These are phyloP conservation scores for Typha latifolia DNA, from an alignment of 176 grass and related monocot genomes.

Conservation along the genomic window DNA sequence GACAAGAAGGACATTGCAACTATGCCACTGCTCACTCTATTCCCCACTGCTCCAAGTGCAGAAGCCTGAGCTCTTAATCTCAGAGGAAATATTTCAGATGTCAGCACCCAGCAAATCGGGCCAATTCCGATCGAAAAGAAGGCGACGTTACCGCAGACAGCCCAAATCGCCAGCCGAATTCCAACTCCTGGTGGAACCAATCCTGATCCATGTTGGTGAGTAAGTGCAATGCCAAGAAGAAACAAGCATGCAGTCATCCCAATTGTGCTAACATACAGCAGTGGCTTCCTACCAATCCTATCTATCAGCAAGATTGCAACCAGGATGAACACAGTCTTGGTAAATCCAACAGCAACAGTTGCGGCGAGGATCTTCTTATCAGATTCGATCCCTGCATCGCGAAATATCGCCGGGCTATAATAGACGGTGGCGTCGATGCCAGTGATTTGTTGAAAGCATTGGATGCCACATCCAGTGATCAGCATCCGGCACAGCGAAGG, in stretches of 20 bases:
- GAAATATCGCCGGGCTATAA: slow-evolving; percentile 72
- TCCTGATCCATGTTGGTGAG: slow-evolving; percentile 18
- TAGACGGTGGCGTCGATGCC: slow-evolving; percentile 65
- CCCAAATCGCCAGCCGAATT: slow-evolving; percentile 29
- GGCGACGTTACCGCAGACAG: slow-evolving; percentile 64
- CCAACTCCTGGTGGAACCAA: slow-evolving; percentile 22
- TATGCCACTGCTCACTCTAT: slow-evolving; percentile 56
- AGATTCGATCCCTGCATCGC: slow-evolving; percentile 37
- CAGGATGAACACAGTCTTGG: slow-evolving; percentile 55
- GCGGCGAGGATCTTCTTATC: slow-evolving; percentile 51
- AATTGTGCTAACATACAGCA: slow-evolving; percentile 48
- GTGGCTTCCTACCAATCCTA: slow-evolving; percentile 50
- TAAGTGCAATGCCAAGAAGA: slow-evolving; percentile 33
- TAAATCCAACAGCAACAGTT: slow-evolving; percentile 51
- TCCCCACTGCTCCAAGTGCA: slow-evolving; percentile 32
- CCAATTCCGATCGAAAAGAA: slow-evolving; percentile 80
- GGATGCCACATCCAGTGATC: slow-evolving; percentile 38
- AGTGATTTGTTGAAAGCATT: slow-evolving; percentile 67
- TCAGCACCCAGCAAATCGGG: slow-evolving; percentile 57
- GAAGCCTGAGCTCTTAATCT: slow-evolving; percentile 65
- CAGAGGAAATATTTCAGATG: slow-evolving; percentile 67
- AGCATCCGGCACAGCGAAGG: slow-evolving; percentile 50
- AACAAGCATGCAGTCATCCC: slow-evolving; percentile 64
- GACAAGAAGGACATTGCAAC: slow-evolving; percentile 78
- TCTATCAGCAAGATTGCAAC: slow-evolving; percentile 55